phyloP scores from a whole-genome alignment of 345 rosid species.

The Citrus mangshanensis region DNA sequence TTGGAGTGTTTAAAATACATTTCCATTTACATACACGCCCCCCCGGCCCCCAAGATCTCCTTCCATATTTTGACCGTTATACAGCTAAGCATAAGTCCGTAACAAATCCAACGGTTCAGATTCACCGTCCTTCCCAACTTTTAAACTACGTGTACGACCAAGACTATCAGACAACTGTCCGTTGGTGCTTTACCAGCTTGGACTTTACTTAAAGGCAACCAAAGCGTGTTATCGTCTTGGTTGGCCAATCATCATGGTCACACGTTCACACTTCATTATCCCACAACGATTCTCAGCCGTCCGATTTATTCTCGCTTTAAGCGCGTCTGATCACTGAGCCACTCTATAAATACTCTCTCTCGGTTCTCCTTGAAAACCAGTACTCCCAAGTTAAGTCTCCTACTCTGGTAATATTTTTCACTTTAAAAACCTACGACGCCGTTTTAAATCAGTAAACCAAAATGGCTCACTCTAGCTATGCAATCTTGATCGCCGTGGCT shows the following conservation, averaged over 20 bases:
- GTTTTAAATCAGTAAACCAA: too few species aligned
- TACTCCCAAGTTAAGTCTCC: too few species aligned
- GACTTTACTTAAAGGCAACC: background rate
- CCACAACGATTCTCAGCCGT: background rate
- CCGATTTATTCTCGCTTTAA: background rate
- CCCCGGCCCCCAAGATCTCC: background rate
- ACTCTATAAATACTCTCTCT: background rate
- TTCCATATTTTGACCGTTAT: slow-evolving; percentile 13
- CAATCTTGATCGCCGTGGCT: background rate
- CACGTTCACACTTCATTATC: background rate
- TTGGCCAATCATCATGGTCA: background rate
- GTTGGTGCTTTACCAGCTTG: background rate
- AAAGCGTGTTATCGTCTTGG: background rate
- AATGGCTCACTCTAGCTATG: background rate
- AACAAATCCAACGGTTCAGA: background rate
- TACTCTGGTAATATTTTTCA: too few species aligned
- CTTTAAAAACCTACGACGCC: too few species aligned
- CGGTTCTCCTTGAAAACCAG: too few species aligned
- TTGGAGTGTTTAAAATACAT: background rate
- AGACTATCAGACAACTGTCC: background rate
- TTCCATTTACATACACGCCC: background rate
- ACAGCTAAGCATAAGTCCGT: background rate
- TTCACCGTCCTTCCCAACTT: background rate
- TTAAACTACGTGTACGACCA: background rate
- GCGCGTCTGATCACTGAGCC: background rate